These are phyloP conservation scores for Fraxinus albicans DNA, from an alignment of 305 asterid genomes.

Conservation along the genomic window DNA sequence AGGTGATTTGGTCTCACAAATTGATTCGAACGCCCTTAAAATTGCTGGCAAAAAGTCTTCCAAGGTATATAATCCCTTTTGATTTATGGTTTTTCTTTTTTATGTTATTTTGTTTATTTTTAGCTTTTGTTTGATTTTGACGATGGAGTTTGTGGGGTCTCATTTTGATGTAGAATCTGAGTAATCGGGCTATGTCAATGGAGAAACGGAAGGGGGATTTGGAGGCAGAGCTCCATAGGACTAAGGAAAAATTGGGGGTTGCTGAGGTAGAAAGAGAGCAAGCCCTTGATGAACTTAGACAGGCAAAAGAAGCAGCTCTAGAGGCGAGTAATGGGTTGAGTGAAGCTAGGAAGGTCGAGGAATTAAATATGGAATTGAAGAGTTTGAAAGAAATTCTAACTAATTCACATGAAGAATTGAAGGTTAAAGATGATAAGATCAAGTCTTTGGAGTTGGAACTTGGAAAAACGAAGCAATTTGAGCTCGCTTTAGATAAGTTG, in stretches of 20 bases:
- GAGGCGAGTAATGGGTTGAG: conserved; percentile 25
- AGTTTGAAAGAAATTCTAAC: conserved; percentile 37
- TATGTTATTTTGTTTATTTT: background rate
- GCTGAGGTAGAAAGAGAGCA: conserved; percentile 32
- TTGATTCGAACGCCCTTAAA: conserved; percentile 60
- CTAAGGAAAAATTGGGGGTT: conserved; percentile 31
- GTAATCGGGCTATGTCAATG: conserved; percentile 18
- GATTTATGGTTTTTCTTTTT: background rate
- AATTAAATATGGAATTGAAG: conserved; percentile 41
- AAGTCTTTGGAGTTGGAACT: conserved; percentile 44
- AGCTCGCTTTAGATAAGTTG: conserved; percentile 25
- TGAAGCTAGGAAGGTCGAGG: conserved; percentile 33
- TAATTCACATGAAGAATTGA: conserved; percentile 39
- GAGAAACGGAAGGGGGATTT: conserved; percentile 30
- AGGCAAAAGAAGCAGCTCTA: conserved; percentile 28
- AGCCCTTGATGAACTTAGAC: conserved; percentile 34
- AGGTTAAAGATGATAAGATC: conserved; percentile 39
- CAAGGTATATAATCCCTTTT: conserved; percentile 25
- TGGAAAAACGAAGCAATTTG: conserved; percentile 30
- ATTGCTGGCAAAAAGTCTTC: conserved; percentile 40
- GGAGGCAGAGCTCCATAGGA: conserved; percentile 31
- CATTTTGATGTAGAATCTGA: conserved; percentile 24
- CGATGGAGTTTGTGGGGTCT: background rate
- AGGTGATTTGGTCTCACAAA: conserved; percentile 53
- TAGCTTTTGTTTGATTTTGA: conserved; percentile 20